A percentile compares a stretch with the other conserved stretches of the same genome.
Conservation (phyloP, 495 filamentous ascomycete species). For the Amniculicola lignicola region DNA sequence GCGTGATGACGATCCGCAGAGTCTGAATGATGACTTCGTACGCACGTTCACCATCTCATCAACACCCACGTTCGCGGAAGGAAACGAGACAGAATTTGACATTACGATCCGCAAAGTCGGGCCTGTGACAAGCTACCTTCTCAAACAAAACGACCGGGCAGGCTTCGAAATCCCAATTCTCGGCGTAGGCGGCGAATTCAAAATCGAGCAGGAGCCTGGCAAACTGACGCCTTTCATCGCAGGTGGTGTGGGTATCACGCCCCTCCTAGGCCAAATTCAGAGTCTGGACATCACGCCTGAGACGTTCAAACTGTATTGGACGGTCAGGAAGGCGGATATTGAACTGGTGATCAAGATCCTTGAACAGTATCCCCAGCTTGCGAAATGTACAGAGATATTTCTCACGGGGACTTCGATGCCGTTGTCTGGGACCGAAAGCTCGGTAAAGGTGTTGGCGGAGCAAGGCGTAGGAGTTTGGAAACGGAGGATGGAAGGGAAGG, state of each 20-base stretch:
- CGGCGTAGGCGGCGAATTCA: constrained; percentile 70
- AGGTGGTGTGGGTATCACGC: constrained; percentile 79
- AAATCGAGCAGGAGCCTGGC: constrained; percentile 45
- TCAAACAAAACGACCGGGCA: constrained; percentile 50
- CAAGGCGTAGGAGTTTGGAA: constrained; percentile 46
- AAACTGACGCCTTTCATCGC: constrained; percentile 57
- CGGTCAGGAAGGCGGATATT: constrained; percentile 58
- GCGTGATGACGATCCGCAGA: constrained; percentile 71
- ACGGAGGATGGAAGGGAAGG: constrained; percentile 54
- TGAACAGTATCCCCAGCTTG: constrained; percentile 50
- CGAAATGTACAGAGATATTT: constrained; percentile 55
- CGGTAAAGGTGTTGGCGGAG: no score
- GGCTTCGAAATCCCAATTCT: constrained; percentile 62
- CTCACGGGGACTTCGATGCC: constrained; percentile 53
- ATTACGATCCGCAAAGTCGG: constrained; percentile 69
- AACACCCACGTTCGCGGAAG: constrained; percentile 41
- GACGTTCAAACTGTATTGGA: constrained; percentile 62
- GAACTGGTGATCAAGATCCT: constrained; percentile 60
- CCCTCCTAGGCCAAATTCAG: constrained; percentile 63
- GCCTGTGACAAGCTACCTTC: constrained; percentile 62
- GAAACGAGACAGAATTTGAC: constrained; percentile 55
- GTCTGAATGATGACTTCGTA: constrained; percentile 77
- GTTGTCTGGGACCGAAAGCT: no score
- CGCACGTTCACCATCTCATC: constrained; percentile 77
- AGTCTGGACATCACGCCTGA: constrained; percentile 41